A percentile compares a stretch with the other conserved stretches of the same genome.
Conservation (phyloP, 352 stramenopile species). For the Pythium rishiriense region DNA sequence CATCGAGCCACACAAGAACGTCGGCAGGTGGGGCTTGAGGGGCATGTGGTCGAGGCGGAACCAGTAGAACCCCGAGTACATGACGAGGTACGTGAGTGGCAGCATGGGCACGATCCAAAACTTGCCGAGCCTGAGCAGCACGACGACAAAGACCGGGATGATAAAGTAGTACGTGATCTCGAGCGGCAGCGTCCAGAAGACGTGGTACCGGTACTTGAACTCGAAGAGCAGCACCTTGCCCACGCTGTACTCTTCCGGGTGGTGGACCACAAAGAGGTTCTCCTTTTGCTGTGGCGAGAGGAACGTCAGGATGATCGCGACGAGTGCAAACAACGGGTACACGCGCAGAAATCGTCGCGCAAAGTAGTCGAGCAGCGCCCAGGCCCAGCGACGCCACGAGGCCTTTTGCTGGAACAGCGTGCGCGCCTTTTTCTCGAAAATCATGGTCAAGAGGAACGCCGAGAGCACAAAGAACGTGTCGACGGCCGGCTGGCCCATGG, state of each 20-base stretch:
- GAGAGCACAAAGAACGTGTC: constrained; percentile 63
- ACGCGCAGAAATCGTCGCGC: constrained; percentile 46
- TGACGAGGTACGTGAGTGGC: constrained; percentile 23
- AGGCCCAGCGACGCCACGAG: constrained; percentile 30
- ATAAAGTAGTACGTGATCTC: constrained; percentile 49
- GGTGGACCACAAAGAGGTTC: constrained; percentile 33
- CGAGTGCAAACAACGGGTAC: constrained; percentile 46
- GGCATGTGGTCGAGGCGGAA: constrained; percentile 27
- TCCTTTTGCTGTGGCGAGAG: constrained; percentile 33
- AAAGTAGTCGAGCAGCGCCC: constrained; percentile 44
- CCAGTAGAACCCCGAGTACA: constrained; percentile 25
- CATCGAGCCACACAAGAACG: constrained; percentile 37
- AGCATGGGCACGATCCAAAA: constrained; percentile 16
- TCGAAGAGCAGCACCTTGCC: constrained; percentile 47
- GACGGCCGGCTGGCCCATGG: constrained; percentile 39
- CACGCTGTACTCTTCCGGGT: constrained; percentile 32
- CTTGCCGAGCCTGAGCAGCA: constrained; percentile 5
- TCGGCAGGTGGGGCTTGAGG: constrained; percentile 33
- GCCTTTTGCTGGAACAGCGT: constrained; percentile 32
- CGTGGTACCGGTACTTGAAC: constrained; percentile 40
- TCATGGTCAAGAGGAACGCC: constrained; percentile 51
- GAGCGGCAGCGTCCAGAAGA: constrained; percentile 53
- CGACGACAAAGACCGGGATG: constrained; percentile 32
- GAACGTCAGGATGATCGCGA: constrained; percentile 36
- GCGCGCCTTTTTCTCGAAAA: constrained; percentile 51